These are phyloP conservation scores for Astrocystis sublimbata DNA, from an alignment of 495 filamentous ascomycete genomes.

Conservation along the genomic window DNA sequence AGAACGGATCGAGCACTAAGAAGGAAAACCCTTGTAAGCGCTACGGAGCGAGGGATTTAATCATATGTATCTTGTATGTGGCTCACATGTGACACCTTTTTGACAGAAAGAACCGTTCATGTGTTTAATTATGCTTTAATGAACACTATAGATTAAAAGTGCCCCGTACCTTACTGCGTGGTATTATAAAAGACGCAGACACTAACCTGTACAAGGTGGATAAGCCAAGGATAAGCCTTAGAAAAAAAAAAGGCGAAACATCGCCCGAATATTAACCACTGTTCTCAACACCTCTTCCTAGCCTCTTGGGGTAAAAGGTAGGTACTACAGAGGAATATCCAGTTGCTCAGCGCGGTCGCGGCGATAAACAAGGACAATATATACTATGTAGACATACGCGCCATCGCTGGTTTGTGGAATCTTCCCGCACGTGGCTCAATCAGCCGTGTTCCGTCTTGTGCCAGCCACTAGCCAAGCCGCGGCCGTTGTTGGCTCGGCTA, in stretches of 20 bases:
- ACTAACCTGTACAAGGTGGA: background rate
- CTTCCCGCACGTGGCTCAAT: constrained; percentile 10
- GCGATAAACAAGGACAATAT: background rate
- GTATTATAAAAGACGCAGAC: constrained; percentile 11
- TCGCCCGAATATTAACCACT: constrained; percentile 7
- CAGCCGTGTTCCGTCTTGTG: constrained; percentile 12
- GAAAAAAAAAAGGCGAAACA: constrained; percentile 1
- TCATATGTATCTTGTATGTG: background rate
- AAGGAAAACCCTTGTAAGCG: background rate
- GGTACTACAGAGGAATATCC: background rate
- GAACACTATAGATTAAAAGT: background rate
- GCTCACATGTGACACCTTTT: background rate
- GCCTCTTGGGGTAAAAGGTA: background rate
- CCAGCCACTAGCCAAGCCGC: constrained; percentile 9
- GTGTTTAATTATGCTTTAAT: background rate
- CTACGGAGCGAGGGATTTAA: background rate
- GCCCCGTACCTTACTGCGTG: too few species aligned
- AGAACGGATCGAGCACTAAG: background rate
- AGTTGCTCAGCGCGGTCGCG: background rate
- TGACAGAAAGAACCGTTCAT: background rate
- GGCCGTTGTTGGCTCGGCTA: constrained; percentile 10
- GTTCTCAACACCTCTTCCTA: constrained; percentile 8
- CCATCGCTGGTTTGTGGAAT: background rate
- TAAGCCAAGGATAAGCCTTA: constrained; percentile 20
- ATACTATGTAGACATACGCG: too few species aligned